phyloP scores from a whole-genome alignment of 2,329 filamentous ascomycete species.

The Ophiostoma sp. region DNA sequence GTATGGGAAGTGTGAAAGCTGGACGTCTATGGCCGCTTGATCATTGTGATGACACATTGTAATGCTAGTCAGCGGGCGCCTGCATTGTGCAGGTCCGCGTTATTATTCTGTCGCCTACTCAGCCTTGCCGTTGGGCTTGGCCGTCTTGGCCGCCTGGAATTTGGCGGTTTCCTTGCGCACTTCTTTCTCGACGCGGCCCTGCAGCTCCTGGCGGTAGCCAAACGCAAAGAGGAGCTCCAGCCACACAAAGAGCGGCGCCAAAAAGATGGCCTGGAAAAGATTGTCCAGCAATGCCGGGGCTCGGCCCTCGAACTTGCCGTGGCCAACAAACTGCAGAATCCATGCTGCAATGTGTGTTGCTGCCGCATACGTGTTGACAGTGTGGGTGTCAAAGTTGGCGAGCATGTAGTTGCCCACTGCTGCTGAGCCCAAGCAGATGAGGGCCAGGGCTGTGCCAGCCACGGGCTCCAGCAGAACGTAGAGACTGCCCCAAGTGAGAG shows the following conservation, averaged over 20 bases:
- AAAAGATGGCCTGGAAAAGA: conserved; percentile 80
- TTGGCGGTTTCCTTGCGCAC: conserved; percentile 74
- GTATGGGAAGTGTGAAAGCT: not conserved
- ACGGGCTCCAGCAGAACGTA: conserved; percentile 94
- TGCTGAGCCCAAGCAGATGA: conserved; percentile 69
- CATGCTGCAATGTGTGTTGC: conserved; percentile 63
- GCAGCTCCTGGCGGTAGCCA: conserved; percentile 84
- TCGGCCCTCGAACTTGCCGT: conserved; percentile 80
- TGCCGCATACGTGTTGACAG: conserved; percentile 56
- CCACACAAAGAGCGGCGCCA: conserved; percentile 96
- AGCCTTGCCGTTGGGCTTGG: conserved; percentile 38
- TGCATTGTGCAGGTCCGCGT: not conserved
- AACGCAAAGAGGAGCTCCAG: conserved; percentile 86
- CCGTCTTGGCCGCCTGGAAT: conserved; percentile 55
- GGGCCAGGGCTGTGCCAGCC: conserved; percentile 70
- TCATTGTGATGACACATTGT: not conserved
- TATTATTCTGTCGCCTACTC: conserved; percentile 4
- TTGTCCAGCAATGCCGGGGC: conserved; percentile 89
- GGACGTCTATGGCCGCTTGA: not conserved
- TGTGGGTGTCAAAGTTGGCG: conserved; percentile 47
- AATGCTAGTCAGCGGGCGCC: not conserved
- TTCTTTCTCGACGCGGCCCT: conserved; percentile 69
- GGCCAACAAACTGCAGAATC: conserved; percentile 86
- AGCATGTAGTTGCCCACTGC: conserved; percentile 72
- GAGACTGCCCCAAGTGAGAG: conserved; percentile 65